These are phyloP conservation scores for Trichomonas vaginalis DNA, from an alignment of 208 protist species.

Conservation along the genomic window DNA sequence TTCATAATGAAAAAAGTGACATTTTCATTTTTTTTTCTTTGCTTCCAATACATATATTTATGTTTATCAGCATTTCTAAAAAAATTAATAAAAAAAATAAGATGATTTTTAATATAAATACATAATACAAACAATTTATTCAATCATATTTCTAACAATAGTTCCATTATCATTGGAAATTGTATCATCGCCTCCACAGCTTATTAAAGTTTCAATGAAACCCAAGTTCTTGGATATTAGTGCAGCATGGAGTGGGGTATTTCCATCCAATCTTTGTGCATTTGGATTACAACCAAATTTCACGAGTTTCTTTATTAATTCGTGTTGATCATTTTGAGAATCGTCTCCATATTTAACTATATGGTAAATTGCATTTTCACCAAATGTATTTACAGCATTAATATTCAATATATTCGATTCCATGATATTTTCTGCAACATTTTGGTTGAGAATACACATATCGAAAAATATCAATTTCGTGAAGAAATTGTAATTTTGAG, in stretches of 20 bases:
- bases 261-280: not conserved
- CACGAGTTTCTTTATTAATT: not conserved
- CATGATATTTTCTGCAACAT: not conserved
- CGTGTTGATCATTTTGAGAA: not conserved
- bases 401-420: not conserved
- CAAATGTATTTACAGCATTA: not conserved
- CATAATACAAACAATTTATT: not conserved
- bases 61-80: too few species aligned
- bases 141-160: not conserved
- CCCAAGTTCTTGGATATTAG: not conserved
- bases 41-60: too few species aligned
- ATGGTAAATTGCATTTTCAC: not conserved
- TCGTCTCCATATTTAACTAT: not conserved
- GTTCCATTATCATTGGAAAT: not conserved
- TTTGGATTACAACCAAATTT: not conserved
- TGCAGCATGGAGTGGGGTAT: not conserved
- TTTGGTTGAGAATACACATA: not conserved
- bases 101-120: not conserved
- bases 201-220: not conserved
- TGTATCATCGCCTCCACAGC: not conserved
- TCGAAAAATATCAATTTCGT: not conserved
- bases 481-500: not conserved
- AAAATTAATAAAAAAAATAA: too few species aligned
- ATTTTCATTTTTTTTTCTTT: too few species aligned
- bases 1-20: too few species aligned